A percentile compares a stretch with the other conserved stretches of the same genome.
Evolutionary conservation across 1,284 basidiomycete species (phyloP).

Genomic region (Malassezia equina): DNA sequence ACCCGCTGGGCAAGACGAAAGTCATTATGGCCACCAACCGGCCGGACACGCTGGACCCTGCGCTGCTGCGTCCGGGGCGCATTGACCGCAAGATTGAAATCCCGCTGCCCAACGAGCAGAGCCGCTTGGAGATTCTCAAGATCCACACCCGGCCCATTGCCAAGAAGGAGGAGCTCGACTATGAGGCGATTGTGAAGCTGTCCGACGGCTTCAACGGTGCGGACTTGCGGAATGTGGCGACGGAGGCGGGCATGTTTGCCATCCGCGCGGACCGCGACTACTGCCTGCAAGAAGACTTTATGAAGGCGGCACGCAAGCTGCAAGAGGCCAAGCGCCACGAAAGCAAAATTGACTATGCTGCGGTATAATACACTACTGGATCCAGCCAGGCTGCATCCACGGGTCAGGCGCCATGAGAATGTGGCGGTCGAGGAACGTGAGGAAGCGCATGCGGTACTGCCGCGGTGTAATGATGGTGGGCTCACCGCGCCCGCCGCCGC

Average conservation of each 20-base stretch:
- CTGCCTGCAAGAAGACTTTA: conserved; percentile 71
- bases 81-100: conserved; percentile 98
- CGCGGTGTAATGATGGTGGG: conserved; percentile 45
- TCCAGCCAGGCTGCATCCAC: conserved; percentile 33
- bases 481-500: conserved; percentile 52
- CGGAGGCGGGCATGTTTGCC: conserved; percentile 98
- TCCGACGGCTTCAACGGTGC: conserved; percentile 47
- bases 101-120: conserved; percentile 93
- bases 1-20: conserved; percentile 87
- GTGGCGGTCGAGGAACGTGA: conserved; percentile 40
- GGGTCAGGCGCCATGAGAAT: conserved; percentile 37
- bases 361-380: conserved; percentile 22
- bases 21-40: conserved; percentile 68
- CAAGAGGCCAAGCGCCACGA: conserved; percentile 56
- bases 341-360: conserved; percentile 40
- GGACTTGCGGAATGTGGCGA: conserved; percentile 89
- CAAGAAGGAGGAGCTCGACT: conserved; percentile 63
- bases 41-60: conserved; percentile 75
- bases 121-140: conserved; percentile 84
- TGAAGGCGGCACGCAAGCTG: conserved; percentile 94
- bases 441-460: conserved; percentile 43
- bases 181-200: conserved; percentile 63
- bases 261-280: conserved; percentile 73
- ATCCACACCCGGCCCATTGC: conserved; percentile 82
- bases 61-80: conserved; percentile 85